phyloP scores from a whole-genome alignment of 1,284 basidiomycete genomes.

The Ganoderma lucidum region DNA sequence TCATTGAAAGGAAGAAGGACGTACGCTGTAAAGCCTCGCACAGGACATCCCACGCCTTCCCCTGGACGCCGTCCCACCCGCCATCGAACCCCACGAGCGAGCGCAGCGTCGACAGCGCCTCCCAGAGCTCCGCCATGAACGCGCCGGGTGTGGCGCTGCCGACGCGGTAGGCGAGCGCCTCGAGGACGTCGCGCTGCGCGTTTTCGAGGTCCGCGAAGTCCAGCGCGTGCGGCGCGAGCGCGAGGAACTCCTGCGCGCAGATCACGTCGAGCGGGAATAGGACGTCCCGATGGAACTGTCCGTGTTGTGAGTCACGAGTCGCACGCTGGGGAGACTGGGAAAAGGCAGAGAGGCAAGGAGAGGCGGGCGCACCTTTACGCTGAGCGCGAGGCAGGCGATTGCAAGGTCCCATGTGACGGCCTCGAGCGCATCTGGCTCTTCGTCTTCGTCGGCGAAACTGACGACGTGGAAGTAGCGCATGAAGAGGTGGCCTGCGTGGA shows the following conservation, averaged over 20 bases:
- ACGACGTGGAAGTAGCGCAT: constrained; percentile 55
- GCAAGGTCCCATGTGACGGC: constrained; percentile 61
- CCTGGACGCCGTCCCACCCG: constrained; percentile 55
- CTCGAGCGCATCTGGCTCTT: constrained; percentile 43
- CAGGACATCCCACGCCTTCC: constrained; percentile 58
- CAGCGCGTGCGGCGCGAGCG: constrained; percentile 54
- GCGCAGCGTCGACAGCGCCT: constrained; percentile 57
- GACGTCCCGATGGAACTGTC: constrained; percentile 69
- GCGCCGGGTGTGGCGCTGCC: constrained; percentile 63
- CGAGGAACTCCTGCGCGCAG: constrained; percentile 56
- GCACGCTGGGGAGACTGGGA: neutral
- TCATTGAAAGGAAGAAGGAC: constrained; percentile 11
- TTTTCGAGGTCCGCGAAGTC: constrained; percentile 60
- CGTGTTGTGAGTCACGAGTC: too few relatives aligned
- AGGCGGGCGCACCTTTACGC: constrained; percentile 56
- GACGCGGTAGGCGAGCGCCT: constrained; percentile 54
- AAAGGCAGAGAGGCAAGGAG: neutral
- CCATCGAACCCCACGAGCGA: constrained; percentile 45
- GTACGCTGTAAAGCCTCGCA: constrained; percentile 55
- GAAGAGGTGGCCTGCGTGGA: constrained; percentile 66
- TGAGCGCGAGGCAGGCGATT: constrained; percentile 61
- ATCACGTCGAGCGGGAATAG: constrained; percentile 61
- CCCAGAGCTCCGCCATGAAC: constrained; percentile 65
- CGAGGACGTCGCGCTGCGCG: constrained; percentile 65
- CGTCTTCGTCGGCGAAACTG: constrained; percentile 25